Evolutionary conservation across 345 rosid species (phyloP).

Genomic region (Turnera subulata): DNA sequence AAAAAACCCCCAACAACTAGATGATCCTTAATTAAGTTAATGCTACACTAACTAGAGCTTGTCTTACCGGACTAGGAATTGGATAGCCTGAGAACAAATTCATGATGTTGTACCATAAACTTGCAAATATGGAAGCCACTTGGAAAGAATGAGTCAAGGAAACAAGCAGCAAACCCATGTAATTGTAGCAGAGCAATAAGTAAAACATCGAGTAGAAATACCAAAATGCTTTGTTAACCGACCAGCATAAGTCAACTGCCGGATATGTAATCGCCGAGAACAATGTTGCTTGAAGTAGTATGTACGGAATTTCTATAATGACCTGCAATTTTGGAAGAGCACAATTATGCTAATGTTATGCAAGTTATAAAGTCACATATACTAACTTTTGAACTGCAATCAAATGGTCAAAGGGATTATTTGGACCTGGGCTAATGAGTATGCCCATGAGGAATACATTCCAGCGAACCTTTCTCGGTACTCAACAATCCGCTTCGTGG

Average conservation of each 20-base stretch:
- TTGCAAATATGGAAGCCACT: slow-evolving; percentile 31
- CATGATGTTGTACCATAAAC: slow-evolving; percentile 27
- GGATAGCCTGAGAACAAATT: slow-evolving; percentile 41
- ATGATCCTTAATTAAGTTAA: too few relatives aligned
- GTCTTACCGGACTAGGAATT: slow-evolving; percentile 44
- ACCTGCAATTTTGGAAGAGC: slow-evolving; percentile 26
- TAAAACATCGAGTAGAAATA: slow-evolving; percentile 42
- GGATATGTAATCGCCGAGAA: slow-evolving; percentile 39
- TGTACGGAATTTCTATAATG: slow-evolving; percentile 40
- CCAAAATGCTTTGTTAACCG: slow-evolving; percentile 40
- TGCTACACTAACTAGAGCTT: too few relatives aligned
- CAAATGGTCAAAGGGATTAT: too few relatives aligned
- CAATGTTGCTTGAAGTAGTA: slow-evolving; percentile 32
- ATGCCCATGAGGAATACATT: slow-evolving; percentile 61
- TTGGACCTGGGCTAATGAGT: slow-evolving; percentile 64
- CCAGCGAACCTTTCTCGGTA: slow-evolving; percentile 62
- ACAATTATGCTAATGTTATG: too few relatives aligned
- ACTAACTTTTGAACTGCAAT: too few relatives aligned
- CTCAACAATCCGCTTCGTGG: slow-evolving; percentile 39
- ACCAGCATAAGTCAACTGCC: slow-evolving; percentile 28
- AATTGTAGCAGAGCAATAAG: slow-evolving; percentile 36
- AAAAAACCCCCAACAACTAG: too few relatives aligned
- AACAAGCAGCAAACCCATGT: slow-evolving; percentile 45
- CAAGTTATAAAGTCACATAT: too few relatives aligned
- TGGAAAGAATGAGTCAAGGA: slow-evolving; percentile 37